Evolutionary conservation across 805 yeast species (phyloP), one percentile per base, ranked within the genome.

Genomic region (Yarrowia yakushimensis): DNA sequence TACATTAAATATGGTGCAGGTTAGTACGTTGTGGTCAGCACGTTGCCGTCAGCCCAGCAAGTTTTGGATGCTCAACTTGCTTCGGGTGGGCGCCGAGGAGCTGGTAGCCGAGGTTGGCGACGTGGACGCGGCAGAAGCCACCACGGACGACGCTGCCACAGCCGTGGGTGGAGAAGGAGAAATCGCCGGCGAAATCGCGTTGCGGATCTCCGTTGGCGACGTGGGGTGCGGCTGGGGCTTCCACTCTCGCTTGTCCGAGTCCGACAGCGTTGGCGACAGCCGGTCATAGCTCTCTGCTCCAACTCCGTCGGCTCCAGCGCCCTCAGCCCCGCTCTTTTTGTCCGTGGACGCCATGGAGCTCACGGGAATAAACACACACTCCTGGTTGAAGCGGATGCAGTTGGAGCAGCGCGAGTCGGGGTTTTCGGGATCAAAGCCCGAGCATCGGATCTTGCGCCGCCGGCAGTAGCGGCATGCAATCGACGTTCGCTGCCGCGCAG

Each of bases 401-500:
- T 72, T 72, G 22, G 72, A 41, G 62, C 74, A 71, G 39, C 70
- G 67, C 10, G 70, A 65, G 42, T 69, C 66, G n/a, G 65, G 66
- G 20, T 64, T 65, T 23, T 65, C 59, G 22, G 72, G 67, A 22
- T 70, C 73, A 34, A 63, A 70, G 12, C 74, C 74, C 20, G 70
- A 68, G 62, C 74, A 72, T 22, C 74, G 67, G 25, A 71, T 71
- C 68, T 70, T 70, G 12, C 73, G 67, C 11, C 73, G 66, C 10
- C 73, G 68, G 59, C 73, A 70, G 60, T 70, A 69, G 37, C 73
- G 67, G 62, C 73, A 70, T 12, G 73, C 73, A 13, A 70, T 69
- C 11, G 73, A 70, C 22, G 70, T 69, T 22, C 73, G 63, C 63
- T 70, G 73, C 6, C 73, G 64, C 9, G 62, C 65, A 17, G 64